Base-by-base conservation (phyloP, 2,329 filamentous ascomycete species). In the Microthyrium microscopicum region DNA sequence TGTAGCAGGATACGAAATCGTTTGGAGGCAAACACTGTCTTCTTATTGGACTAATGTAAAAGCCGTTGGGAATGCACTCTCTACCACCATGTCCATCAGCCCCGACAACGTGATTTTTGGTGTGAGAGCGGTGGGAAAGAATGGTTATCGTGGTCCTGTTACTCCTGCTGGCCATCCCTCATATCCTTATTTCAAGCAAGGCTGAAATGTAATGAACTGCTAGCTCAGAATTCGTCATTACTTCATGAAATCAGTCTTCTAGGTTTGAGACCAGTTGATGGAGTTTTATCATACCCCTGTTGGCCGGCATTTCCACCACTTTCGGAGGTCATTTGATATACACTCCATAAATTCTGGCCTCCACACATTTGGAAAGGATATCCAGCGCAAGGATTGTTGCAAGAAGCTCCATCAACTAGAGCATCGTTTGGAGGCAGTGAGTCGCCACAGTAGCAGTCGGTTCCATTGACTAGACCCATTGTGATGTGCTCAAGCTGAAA, bases 391-490 rank as follows among this genome's bases (percentile, higher is more conserved):
- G 60, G 48, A 19, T 63, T 65, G 46, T 69, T 61, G 56, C 83
- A 93, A n/a, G 70, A 56, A 5, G 50, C 50, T 46, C 75, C 66
- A 28, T 64, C 56, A 5, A 70, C 64, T 38, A 73, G 49, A 24
- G 59, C 57, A 12, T 57, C 57, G 30, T 48, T 44, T 11, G 73
- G 61, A 1, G 84, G 84, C 30, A 85, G 65, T 38, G 62, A 54
- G 41, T 71, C 57, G 38, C 83, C 84, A 47, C 83, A 92, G 46
- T 63, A 80, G 56, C 84, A 93, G 41, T 70, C 54, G 13, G 62
- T 59, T 11, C 68, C 68, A 13, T 64, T 62, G 5, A 64, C 68
- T 28, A 80, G 56, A 20, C 64, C 81, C 45, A 75, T 70, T 5
- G 83, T 76, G 2, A 62, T 42, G 21, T 65, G 61, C 5, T 59